Conservation (phyloP, 345 rosid species). For the Eucalyptus erythrocorys region DNA sequence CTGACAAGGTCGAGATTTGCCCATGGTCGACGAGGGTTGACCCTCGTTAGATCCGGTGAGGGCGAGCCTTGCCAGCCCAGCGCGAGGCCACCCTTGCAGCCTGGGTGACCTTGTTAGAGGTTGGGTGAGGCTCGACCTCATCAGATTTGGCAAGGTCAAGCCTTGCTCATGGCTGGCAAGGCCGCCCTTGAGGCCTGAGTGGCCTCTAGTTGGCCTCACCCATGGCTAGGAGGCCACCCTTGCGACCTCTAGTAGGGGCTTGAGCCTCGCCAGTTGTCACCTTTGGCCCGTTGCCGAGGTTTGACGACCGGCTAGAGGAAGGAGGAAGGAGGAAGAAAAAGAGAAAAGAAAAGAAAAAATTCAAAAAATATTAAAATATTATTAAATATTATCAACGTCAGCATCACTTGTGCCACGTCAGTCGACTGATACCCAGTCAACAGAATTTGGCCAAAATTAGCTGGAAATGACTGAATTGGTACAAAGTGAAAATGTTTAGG, state of each 20-base stretch:
- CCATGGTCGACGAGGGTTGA: accelerated
- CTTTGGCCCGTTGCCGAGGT: accelerated
- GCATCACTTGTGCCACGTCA: accelerated
- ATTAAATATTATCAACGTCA: accelerated
- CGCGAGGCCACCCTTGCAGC: accelerated
- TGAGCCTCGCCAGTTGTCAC: accelerated
- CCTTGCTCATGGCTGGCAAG: accelerated
- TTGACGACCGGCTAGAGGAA: accelerated
- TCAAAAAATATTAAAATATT: no score
- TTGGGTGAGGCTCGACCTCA: accelerated
- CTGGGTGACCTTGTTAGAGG: accelerated
- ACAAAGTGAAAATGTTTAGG: no score
- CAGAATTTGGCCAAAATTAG: accelerated
- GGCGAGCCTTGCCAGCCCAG: accelerated
- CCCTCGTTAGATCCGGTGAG: accelerated
- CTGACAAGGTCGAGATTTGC: accelerated
- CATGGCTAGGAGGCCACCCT: accelerated
- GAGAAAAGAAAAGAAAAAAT: accelerated
- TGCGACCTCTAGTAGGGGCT: accelerated
- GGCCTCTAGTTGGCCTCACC: accelerated
- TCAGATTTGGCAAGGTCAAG: accelerated
- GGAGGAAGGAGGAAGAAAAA: accelerated
- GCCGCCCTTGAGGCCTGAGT: accelerated
- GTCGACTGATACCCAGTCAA: accelerated
- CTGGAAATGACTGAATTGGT: accelerated